phyloP scores from a whole-genome alignment of 2,329 filamentous ascomycete species.

The Calonectria pteridis region DNA sequence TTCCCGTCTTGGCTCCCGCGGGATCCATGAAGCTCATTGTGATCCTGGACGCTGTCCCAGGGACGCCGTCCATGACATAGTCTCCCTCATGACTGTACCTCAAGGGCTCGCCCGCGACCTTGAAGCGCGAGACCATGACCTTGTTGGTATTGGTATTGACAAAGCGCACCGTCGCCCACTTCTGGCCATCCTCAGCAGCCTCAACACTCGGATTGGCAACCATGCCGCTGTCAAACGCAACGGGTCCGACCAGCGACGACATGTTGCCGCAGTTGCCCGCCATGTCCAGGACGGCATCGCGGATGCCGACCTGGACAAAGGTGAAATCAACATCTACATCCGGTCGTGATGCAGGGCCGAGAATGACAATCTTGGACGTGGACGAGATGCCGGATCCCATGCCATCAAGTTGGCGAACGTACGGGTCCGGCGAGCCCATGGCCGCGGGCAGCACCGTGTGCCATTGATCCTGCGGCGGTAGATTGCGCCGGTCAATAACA shows the following conservation, averaged over 20 bases:
- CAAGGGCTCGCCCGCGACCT: constrained; percentile 55
- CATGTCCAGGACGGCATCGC: constrained; percentile 70
- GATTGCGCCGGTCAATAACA: constrained; percentile 57
- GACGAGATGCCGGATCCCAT: constrained; percentile 78
- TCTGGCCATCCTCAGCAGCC: constrained; percentile 41
- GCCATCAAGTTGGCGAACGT: constrained; percentile 79
- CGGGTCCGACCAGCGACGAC: constrained; percentile 74
- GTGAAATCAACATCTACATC: constrained; percentile 77
- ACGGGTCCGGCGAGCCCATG: constrained; percentile 75
- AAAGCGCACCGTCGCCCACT: constrained; percentile 66
- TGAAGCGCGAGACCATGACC: constrained; percentile 69
- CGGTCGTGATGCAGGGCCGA: constrained; percentile 62
- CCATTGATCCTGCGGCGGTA: constrained; percentile 53
- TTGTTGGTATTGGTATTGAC: constrained; percentile 80
- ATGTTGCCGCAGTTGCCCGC: constrained; percentile 84
- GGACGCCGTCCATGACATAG: constrained; percentile 74
- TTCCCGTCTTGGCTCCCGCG: constrained; percentile 73
- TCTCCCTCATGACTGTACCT: constrained; percentile 56
- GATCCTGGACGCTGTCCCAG: constrained; percentile 68
- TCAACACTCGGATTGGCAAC: constrained; percentile 32
- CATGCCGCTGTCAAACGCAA: constrained; percentile 49
- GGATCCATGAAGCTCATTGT: constrained; percentile 73
- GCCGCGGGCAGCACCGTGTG: constrained; percentile 66
- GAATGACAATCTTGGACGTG: constrained; percentile 78
- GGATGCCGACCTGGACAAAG: constrained; percentile 77